Evolutionary conservation across 768 basidiomycete genomes (phyloP), one percentile per base, ranked within the genome.

Genomic region (Coprinellus micaceus): DNA sequence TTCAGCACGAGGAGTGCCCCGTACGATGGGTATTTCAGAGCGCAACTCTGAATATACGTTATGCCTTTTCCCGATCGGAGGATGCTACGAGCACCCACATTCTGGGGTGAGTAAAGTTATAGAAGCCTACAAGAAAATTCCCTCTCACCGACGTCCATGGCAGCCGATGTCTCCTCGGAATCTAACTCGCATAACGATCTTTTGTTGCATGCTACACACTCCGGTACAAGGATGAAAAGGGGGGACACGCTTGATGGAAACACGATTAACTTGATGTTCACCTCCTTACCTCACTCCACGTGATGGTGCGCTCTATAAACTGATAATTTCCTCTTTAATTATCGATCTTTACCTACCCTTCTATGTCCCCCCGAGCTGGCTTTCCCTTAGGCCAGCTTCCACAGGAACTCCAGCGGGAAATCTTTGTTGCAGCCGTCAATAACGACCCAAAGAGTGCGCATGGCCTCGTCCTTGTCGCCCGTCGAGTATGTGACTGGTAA

Each of bases 341-440:
- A 56, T 41, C 26, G 45, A 41, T 50, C 48, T 47, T 19, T 24
- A 26, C n/a, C 47, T 37, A 6, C 22, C 33, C 40, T 4, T 5
- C 30, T 43, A 57, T 57, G 56, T 26, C 50, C 6, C 29, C 21
- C 26, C 10, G 28, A 28, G 21, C 43, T 28, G 12, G 22, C 21
- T 70, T 71, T 43, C 68, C 60, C 47, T 63, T 73, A 65, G 64
- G 60, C 53, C 49, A 64, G 41, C 72, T 77, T 45, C 76, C 76
- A 22, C 58, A 67, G 25, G 76, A 77, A 52, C 69, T 77, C 11
- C 72, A 77, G 56, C 69, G 73, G 19, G 67, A 72, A 54, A 72
- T 77, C 55, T 73, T 77, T 56, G 60, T 70, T 24, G 60, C 62
- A 10, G 69, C 73, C 21, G 74, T 69, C n/a, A 45, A 58, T 12